A percentile compares a stretch with the other conserved stretches of the same genome.
Evolutionary conservation across 2,329 filamentous ascomycete species (phyloP).

Genomic region (Aspergillus tanneri): DNA sequence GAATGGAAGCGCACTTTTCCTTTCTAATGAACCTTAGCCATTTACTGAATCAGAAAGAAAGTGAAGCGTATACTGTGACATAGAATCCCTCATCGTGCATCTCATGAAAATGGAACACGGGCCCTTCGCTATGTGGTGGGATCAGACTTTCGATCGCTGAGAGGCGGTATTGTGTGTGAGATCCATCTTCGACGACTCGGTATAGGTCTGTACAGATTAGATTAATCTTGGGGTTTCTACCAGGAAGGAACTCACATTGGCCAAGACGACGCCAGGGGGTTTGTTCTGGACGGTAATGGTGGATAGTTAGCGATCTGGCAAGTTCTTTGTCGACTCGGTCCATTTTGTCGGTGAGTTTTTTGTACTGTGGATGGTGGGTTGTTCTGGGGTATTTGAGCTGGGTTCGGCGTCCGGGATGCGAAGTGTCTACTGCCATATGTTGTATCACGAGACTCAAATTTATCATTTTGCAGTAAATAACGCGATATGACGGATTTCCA

Average conservation of each 20-base stretch:
- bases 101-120: constrained; percentile 55
- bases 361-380: not conserved
- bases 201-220: constrained; percentile 5
- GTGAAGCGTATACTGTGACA: constrained; percentile 32
- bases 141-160: constrained; percentile 48
- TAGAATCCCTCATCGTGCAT: constrained; percentile 62
- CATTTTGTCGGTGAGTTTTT: not conserved
- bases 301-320: constrained; percentile 3
- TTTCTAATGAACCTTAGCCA: constrained; percentile 17
- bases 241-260: not conserved
- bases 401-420: not conserved
- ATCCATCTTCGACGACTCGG: constrained; percentile 31
- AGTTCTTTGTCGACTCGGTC: not conserved
- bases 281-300: constrained; percentile 4
- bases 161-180: constrained; percentile 46
- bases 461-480: too few relatives aligned
- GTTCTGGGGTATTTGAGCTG: not conserved
- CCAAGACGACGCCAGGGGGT: constrained; percentile 4
- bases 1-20: constrained; percentile 55
- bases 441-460: too few relatives aligned
- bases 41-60: too few relatives aligned
- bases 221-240: too few relatives aligned
- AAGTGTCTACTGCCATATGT: not conserved
- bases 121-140: constrained; percentile 44
- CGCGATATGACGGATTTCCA: not conserved